phyloP scores from a whole-genome alignment of 2,329 filamentous ascomycete species.

The Pestalotiopsis fici region DNA sequence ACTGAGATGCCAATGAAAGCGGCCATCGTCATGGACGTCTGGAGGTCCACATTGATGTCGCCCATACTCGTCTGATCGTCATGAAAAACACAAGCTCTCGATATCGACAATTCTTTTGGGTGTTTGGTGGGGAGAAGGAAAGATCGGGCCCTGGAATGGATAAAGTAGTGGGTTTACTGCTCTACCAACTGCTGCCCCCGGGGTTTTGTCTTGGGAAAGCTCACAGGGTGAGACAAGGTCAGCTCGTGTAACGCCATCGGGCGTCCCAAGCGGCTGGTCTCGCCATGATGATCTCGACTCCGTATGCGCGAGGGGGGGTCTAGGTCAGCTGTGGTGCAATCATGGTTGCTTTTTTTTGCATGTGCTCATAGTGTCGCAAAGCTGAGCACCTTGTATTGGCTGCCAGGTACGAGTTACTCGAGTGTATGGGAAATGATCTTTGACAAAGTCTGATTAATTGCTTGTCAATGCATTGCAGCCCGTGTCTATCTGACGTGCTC shows the following conservation, averaged over 20 bases:
- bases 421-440: not conserved
- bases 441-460: not conserved
- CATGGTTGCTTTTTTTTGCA: not conserved
- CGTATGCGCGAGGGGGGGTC: too few relatives aligned
- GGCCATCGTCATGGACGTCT: conserved; percentile 1
- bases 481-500: not conserved
- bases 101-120: not conserved
- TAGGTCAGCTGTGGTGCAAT: not conserved
- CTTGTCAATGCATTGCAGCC: not conserved
- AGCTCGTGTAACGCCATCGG: not conserved
- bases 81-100: not conserved
- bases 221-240: not conserved
- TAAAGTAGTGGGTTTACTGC: not conserved
- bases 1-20: not conserved
- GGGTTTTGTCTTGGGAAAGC: not conserved
- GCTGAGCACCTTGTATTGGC: not conserved
- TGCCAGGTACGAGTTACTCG: not conserved
- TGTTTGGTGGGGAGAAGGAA: not conserved
- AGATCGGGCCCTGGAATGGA: not conserved
- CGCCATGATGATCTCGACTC: not conserved
- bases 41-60: not conserved
- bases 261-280: not conserved
- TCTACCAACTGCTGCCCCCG: not conserved
- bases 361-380: not conserved
- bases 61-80: not conserved